Base-by-base conservation (phyloP, 441 rosid species). In the Adansonia grandidieri region DNA sequence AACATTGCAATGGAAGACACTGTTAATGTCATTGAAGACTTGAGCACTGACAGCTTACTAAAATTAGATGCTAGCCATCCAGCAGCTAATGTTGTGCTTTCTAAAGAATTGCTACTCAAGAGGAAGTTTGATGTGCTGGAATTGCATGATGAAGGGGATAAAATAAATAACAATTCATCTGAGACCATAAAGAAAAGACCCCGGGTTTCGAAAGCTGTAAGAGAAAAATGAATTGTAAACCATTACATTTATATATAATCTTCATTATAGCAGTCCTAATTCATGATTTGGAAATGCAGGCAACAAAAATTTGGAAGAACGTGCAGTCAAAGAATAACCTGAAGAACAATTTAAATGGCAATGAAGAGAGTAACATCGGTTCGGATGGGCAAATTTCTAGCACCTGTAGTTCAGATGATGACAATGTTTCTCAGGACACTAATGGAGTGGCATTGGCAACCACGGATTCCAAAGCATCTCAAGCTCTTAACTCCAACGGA, bases 331-430 rank as follows among this genome's bases (percentile, higher is more conserved):
- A 82, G 77, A 79, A 82, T 74, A 81, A 76, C 50, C 75, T 69
- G 53, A 89, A 86, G 69, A 65, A 40, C 53, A 47, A 62, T 80
- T 67, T 77, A 47, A 74, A 44, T 1, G 80, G 75, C 61, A 80
- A 76, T 9, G 81, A 84, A 14, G 91, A 78, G 73, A 83, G 78
- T 32, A 84, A 84, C 75, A 84, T 44, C 57, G 89, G 87, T 76
- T 72, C 73, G 71, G 89, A 86, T 32, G 87, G 91, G 54, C 90
- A 78, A 77, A 87, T 86, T 77, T 71, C 85, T 10, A 83, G 84
- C 71, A 87, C 87, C 70, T 87, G 71, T 74, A 83, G 82, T 78
- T 89, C 92, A 28, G 91, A 87, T 19, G 92, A 89, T 17, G 95
- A 91, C 5, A 86, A 85, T 74, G 83, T 81, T 71, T 89, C 93